These are phyloP conservation scores for Pleurotus pulmonarius DNA, from an alignment of 768 basidiomycete genomes.

Conservation along the genomic window DNA sequence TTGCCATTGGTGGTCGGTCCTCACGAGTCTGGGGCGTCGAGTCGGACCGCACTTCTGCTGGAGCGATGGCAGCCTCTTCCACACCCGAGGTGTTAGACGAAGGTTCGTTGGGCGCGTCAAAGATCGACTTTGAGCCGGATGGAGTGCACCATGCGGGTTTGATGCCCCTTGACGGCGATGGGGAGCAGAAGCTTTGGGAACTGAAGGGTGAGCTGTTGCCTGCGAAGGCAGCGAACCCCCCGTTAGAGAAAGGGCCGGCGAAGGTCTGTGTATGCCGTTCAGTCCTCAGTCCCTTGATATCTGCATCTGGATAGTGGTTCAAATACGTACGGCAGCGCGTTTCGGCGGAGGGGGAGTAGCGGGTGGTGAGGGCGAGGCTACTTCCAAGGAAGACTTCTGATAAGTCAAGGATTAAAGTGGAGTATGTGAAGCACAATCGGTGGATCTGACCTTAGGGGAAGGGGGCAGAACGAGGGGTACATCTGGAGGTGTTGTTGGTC, in stretches of 20 bases:
- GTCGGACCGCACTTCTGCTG: conserved; percentile 12
- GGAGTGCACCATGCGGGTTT: conserved; percentile 17
- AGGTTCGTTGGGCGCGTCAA: background rate
- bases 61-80: background rate
- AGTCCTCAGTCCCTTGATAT: too few species aligned
- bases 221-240: conserved; percentile 37
- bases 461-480: background rate
- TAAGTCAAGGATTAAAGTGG: too few species aligned
- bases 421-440: background rate
- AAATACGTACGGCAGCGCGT: background rate
- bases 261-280: too few species aligned
- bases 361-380: background rate
- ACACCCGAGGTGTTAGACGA: background rate
- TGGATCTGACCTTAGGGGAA: conserved; percentile 1
- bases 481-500: background rate
- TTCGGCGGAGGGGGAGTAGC: background rate
- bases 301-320: background rate
- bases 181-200: conserved; percentile 12
- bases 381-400: background rate
- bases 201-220: conserved; percentile 31
- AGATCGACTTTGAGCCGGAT: background rate
- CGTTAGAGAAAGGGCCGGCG: background rate
- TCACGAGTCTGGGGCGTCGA: conserved; percentile 2
- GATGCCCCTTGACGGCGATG: conserved; percentile 8
- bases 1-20: background rate